Conservation (phyloP, 495 filamentous ascomycete species). For the Parathielavia hyrcaniae region DNA sequence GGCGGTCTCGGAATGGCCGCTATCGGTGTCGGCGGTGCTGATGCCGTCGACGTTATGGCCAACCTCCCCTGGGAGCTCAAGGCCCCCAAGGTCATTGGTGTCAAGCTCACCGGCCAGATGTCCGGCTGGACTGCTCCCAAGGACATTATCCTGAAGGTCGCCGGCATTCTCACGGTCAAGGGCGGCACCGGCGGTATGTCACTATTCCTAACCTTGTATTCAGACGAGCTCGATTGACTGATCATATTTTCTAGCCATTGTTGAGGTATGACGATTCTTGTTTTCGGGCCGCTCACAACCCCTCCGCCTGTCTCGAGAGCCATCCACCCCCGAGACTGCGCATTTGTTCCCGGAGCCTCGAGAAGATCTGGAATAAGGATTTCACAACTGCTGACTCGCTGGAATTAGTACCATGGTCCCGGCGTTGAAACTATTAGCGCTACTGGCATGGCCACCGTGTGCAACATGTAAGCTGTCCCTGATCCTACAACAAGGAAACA, state of each 20-base stretch:
- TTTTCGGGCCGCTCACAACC: too few relatives aligned
- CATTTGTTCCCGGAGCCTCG: too few relatives aligned
- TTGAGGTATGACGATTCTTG: too few relatives aligned
- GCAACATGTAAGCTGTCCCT: neutral
- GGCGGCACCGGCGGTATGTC: slow-evolving; percentile 70
- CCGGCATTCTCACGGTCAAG: slow-evolving; percentile 95
- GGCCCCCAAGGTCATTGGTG: slow-evolving; percentile 94
- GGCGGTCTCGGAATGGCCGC: slow-evolving; percentile 95
- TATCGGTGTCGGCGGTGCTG: slow-evolving; percentile 94
- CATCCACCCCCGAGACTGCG: too few relatives aligned
- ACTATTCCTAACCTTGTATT: too few relatives aligned
- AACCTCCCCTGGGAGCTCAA: slow-evolving; percentile 97
- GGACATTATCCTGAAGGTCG: slow-evolving; percentile 97
- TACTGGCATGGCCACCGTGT: slow-evolving; percentile 48
- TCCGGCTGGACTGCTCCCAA: slow-evolving; percentile 94
- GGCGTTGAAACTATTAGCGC: slow-evolving; percentile 63
- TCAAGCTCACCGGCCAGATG: slow-evolving; percentile 83
- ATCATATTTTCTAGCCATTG: slow-evolving; percentile 54
- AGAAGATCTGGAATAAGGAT: too few relatives aligned
- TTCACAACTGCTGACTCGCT: too few relatives aligned
- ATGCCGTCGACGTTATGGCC: slow-evolving; percentile 98
- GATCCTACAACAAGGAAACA: too few relatives aligned
- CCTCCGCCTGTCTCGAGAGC: too few relatives aligned
- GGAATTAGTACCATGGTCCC: slow-evolving; percentile 73
- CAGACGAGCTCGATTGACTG: too few relatives aligned